These are phyloP conservation scores for Peziza echinospora DNA, from an alignment of 495 filamentous ascomycete species.

Conservation along the genomic window DNA sequence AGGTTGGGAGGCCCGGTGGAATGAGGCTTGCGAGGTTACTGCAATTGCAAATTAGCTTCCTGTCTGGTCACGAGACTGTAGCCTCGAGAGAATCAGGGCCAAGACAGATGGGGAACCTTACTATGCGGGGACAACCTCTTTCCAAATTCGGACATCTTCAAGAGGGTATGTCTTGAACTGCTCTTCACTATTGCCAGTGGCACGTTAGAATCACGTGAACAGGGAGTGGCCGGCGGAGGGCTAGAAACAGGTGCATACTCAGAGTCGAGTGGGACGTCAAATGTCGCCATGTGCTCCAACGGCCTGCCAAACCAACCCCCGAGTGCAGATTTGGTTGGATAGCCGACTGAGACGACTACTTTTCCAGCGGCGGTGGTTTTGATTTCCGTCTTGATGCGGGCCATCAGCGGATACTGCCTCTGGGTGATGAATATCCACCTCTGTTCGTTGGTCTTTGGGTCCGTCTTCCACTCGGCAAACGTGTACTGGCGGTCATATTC, in stretches of 20 bases:
- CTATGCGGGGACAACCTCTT: conserved; percentile 42
- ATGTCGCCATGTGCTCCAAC: conserved; percentile 8
- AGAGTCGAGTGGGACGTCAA: conserved; percentile 4
- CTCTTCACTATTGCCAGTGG: background rate
- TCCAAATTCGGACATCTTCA: conserved; percentile 57
- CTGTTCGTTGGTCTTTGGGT: conserved; percentile 18
- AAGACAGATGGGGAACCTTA: background rate
- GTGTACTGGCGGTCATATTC: conserved; percentile 67
- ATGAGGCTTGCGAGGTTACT: conserved; percentile 30
- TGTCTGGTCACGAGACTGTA: no score
- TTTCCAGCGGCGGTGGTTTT: conserved; percentile 15
- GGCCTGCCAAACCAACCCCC: background rate
- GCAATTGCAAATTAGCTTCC: background rate
- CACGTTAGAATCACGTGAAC: no score
- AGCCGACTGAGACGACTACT: background rate
- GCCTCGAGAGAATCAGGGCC: no score
- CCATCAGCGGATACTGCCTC: conserved; percentile 46
- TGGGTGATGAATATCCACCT: conserved; percentile 69
- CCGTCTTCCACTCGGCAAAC: conserved; percentile 11
- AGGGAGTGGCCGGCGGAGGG: background rate
- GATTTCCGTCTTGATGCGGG: conserved; percentile 52
- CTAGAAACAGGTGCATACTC: background rate
- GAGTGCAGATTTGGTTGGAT: conserved; percentile 4
- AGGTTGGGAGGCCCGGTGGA: conserved; percentile 31
- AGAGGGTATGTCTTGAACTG: conserved; percentile 31